These are phyloP conservation scores for Coelastrella sp. DNA, from an alignment of 139 green algal genomes.

Conservation along the genomic window DNA sequence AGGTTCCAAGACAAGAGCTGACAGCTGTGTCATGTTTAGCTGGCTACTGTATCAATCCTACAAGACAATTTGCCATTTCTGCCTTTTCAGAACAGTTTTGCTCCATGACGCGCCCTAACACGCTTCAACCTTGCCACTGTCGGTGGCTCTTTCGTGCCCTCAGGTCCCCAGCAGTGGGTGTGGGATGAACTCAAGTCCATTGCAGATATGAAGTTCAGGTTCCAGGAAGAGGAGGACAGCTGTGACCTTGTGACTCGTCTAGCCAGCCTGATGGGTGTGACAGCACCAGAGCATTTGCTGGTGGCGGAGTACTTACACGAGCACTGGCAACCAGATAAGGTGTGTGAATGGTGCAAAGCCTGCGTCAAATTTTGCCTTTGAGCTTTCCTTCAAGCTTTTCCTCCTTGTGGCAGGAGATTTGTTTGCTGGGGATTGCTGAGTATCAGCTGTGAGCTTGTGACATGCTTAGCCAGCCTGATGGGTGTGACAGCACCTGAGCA, in stretches of 20 bases:
- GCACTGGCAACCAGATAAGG: slow-evolving; percentile 76
- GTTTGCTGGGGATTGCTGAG: too few species aligned
- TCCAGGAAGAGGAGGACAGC: slow-evolving; percentile 89
- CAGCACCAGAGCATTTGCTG: slow-evolving; percentile 74
- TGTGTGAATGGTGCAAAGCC: slow-evolving; percentile 38
- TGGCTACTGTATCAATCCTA: too few species aligned
- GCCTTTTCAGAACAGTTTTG: too few species aligned
- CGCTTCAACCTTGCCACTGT: background rate
- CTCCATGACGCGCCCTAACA: background rate
- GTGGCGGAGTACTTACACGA: slow-evolving; percentile 75
- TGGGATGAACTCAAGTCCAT: slow-evolving; percentile 89
- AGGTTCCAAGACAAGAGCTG: slow-evolving; percentile 87
- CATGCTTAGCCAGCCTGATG: too few species aligned
- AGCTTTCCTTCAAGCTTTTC: too few species aligned
- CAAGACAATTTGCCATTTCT: too few species aligned
- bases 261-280: slow-evolving; percentile 63
- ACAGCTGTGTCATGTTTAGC: slow-evolving; percentile 86
- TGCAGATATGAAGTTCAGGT: slow-evolving; percentile 81
- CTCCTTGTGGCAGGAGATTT: too few species aligned
- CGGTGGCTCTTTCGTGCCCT: background rate
- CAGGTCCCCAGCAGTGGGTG: slow-evolving; percentile 86
- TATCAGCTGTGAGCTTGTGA: too few species aligned
- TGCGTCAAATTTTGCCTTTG: too few species aligned
- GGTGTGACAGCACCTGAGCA: too few species aligned
- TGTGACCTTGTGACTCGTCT: slow-evolving; percentile 81